Evolutionary conservation across 2,329 filamentous ascomycete species (phyloP).

Genomic region (Penicillium sp.): DNA sequence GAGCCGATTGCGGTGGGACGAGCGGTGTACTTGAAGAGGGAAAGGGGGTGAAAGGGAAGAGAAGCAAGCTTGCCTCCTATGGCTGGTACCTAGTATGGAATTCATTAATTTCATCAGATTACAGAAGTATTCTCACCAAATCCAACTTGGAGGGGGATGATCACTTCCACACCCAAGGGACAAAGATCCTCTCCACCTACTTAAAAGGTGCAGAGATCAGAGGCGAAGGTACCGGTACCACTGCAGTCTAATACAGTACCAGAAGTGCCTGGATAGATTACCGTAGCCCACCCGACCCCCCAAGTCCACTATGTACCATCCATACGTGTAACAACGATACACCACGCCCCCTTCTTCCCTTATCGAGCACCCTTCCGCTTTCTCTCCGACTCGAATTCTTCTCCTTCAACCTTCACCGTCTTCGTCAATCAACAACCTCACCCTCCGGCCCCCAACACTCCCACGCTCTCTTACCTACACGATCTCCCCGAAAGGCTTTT

Average conservation of each 20-base stretch:
- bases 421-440: background rate
- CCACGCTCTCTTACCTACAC: background rate
- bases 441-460: background rate
- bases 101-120: no score
- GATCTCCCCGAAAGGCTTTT: background rate
- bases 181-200: constrained; percentile 3
- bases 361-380: background rate
- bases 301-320: background rate
- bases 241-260: background rate
- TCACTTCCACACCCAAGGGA: constrained; percentile 3
- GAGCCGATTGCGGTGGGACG: background rate
- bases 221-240: background rate
- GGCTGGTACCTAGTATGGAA: no score
- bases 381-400: background rate
- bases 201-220: background rate
- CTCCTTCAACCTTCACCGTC: background rate
- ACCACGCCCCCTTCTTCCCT: background rate
- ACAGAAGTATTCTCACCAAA: background rate
- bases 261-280: background rate
- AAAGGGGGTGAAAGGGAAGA: background rate
- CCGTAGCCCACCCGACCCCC: background rate
- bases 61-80: no score
- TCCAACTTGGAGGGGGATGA: background rate
- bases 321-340: background rate
- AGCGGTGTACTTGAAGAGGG: background rate